Conservation (phyloP, 2,329 filamentous ascomycete species). For the Hymenoscyphus occultus region DNA sequence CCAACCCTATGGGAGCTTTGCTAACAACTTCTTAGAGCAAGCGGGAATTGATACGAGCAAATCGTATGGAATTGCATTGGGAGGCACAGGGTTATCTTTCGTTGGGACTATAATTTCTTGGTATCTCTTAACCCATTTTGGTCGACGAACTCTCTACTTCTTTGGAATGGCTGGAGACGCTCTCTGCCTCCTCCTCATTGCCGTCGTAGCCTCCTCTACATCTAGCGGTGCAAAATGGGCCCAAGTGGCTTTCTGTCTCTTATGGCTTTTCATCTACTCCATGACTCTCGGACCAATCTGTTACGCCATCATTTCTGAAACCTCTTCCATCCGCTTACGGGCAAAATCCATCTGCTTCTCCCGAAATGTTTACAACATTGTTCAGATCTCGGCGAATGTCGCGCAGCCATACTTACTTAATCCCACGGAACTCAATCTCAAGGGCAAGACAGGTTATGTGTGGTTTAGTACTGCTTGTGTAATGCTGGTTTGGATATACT, state of each 20-base stretch:
- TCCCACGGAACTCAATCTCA: conserved; percentile 37
- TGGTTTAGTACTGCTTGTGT: conserved; percentile 40
- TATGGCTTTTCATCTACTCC: conserved; percentile 37
- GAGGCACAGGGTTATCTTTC: neutral
- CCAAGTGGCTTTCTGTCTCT: conserved; percentile 19
- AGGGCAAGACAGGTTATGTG: conserved; percentile 41
- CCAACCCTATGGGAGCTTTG: neutral
- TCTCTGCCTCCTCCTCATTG: conserved; percentile 40
- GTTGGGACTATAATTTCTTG: conserved; percentile 32
- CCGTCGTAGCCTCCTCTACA: conserved; percentile 44
- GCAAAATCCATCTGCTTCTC: conserved; percentile 40
- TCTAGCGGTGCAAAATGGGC: conserved; percentile 40
- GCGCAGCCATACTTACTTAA: conserved; percentile 34
- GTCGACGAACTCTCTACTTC: conserved; percentile 48
- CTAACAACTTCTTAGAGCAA: neutral
- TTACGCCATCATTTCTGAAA: conserved; percentile 41
- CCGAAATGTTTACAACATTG: conserved; percentile 38
- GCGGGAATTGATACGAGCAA: neutral
- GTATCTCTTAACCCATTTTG: conserved; percentile 46
- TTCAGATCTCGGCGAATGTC: conserved; percentile 35
- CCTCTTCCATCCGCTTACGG: conserved; percentile 39
- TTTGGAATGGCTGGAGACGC: conserved; percentile 39
- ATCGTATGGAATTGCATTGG: neutral
- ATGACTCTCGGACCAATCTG: conserved; percentile 39
- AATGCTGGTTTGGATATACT: conserved; percentile 47